phyloP scores from a whole-genome alignment of 2,329 filamentous ascomycete species.

The Aspergillus pseudoviridinutans region DNA sequence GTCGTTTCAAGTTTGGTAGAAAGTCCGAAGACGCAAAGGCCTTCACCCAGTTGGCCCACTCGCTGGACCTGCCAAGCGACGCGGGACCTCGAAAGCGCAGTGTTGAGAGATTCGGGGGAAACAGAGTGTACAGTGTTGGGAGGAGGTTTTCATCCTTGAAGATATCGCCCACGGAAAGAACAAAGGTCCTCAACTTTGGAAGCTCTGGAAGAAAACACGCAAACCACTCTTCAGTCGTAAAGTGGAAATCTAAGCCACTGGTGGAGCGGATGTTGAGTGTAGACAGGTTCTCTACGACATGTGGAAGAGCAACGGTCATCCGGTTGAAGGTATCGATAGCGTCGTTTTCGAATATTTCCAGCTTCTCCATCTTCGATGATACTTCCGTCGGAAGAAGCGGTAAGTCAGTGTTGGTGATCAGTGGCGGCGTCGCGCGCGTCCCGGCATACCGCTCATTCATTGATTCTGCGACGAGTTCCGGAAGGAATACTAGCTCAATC shows the following conservation, averaged over 20 bases:
- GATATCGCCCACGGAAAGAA: constrained; percentile 19
- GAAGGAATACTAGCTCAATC: constrained; percentile 13
- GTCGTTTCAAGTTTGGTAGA: constrained; percentile 16
- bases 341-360: constrained; percentile 27
- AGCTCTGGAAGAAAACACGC: constrained; percentile 12
- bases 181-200: constrained; percentile 11
- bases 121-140: constrained; percentile 11
- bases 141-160: constrained; percentile 16
- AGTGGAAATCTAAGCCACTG: constrained; percentile 16
- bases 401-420: not conserved
- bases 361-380: constrained; percentile 9
- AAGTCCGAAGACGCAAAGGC: constrained; percentile 17
- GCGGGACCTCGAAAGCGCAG: constrained; percentile 23
- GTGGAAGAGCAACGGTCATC: constrained; percentile 16
- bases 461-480: constrained; percentile 9
- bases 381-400: not conserved
- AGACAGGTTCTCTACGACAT: constrained; percentile 13
- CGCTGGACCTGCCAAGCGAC: constrained; percentile 12
- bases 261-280: constrained; percentile 21
- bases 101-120: constrained; percentile 21
- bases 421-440: not conserved
- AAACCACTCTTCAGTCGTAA: constrained; percentile 10
- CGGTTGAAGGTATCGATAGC: constrained; percentile 20
- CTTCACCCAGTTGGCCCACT: constrained; percentile 21
- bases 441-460: constrained; percentile 11